Evolutionary conservation across 179 eudicot species (phyloP), one percentile per base, ranked within the genome.

Genomic region (Spergularia azorica): DNA sequence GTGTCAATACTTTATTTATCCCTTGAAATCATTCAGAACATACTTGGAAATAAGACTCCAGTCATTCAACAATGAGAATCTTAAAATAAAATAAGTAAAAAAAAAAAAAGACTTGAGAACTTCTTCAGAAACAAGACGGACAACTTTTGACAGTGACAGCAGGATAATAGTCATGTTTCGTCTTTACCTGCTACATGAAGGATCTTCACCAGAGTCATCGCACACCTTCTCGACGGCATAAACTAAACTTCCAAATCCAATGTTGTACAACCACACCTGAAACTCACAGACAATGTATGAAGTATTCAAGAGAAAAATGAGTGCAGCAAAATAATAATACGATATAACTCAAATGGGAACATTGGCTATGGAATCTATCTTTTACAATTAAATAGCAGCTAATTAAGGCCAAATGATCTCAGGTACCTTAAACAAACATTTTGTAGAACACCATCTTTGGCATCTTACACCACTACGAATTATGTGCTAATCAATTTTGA

Each of bases 191-290:
- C 99, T 94, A 81, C 99, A 96, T 75, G 87, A 72, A 26, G 97
- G 92, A 86, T 96, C 99, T 84, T 96, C 99, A 65, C 99, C 99
- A 76, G 95, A 89, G 70, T 67, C 84, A 87, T 96, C 98, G 70
- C 99, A 96, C 54, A 87, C 79, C 86, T 89, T 89, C 81, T 96
- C 99, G 52, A 83, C 91, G 54, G 82, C 70, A 77, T 89, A 93
- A 58, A 84, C 39, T 48, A 94, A 82, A 80, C 87, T 89, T 80
- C 82, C 96, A 76, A 81, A 79, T 58, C 84, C 94, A 62, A 84
- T 62, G 17, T 84, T 81, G 73, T 88, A 81, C 70, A 93, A 84
- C 99, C 99, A 96, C 70, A 96, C 98, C 99, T 96, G 88, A 61
- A 81, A 77, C 7, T 63, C 63, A 63, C 63, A 62, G 17, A 58